Percentiles rank a stretch among this genome's conserved stretches.
Conservation (phyloP, 257 asterid species). For the Plectranthus barbatus region DNA sequence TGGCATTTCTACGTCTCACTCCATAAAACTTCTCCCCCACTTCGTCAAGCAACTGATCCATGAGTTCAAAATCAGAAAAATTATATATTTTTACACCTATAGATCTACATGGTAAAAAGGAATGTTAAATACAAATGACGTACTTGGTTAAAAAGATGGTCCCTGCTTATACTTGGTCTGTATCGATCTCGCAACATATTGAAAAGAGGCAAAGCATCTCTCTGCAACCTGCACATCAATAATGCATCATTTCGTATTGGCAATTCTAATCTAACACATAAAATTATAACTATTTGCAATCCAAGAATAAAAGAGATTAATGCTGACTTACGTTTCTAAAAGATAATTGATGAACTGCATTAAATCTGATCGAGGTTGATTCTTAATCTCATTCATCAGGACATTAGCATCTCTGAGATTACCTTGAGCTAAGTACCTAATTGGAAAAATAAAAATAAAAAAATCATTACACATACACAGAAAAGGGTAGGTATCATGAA, state of each 20-base stretch:
- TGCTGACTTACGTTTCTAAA: slow-evolving; percentile 59
- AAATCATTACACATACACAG: not conserved
- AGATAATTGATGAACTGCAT: slow-evolving; percentile 72
- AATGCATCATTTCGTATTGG: not conserved
- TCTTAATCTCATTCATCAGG: slow-evolving; percentile 70
- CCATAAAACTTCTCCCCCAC: slow-evolving; percentile 82
- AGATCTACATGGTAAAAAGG: not conserved
- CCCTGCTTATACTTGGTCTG: slow-evolving; percentile 59
- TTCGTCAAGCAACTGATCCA: slow-evolving; percentile 73
- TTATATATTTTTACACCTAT: not conserved
- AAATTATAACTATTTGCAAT: not conserved
- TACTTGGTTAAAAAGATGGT: slow-evolving; percentile 67
- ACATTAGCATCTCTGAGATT: slow-evolving; percentile 90
- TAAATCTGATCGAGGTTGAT: slow-evolving; percentile 71
- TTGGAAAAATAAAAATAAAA: no score
- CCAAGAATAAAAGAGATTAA: slow-evolving; percentile 1
- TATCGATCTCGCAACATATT: slow-evolving; percentile 73
- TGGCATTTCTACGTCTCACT: slow-evolving; percentile 55
- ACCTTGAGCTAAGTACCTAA: slow-evolving; percentile 82
- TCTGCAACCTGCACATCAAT: slow-evolving; percentile 59
- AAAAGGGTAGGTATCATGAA: not conserved
- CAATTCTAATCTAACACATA: not conserved
- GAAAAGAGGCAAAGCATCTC: slow-evolving; percentile 93
- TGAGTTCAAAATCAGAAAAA: slow-evolving; percentile 9
- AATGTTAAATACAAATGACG: slow-evolving; percentile 5